phyloP scores from a whole-genome alignment of 371 early-diverging fungal species.

The Blakeslea trispora region DNA sequence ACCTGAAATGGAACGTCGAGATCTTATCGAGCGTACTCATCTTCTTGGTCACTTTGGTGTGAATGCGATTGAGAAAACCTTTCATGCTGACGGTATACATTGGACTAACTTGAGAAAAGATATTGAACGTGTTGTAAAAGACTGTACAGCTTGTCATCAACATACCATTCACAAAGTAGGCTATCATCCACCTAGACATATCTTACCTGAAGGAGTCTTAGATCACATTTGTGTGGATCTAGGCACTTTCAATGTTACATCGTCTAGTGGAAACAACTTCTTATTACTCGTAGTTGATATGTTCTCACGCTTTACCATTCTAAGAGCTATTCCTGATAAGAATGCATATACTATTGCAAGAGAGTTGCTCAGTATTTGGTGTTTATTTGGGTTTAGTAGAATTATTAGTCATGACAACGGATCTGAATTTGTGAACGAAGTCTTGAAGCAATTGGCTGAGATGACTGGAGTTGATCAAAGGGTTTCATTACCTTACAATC shows the following conservation, averaged over 20 bases:
- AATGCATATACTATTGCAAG: too few species aligned
- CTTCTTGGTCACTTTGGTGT: slow-evolving; percentile 21
- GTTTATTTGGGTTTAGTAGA: too few species aligned
- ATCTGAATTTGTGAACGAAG: too few species aligned
- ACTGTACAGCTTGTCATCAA: slow-evolving; percentile 1
- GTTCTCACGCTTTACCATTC: slow-evolving; percentile 4
- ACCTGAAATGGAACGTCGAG: slow-evolving; percentile 8
- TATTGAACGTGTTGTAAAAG: neutral
- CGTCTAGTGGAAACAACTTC: slow-evolving; percentile 4
- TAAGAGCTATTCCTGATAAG: slow-evolving; percentile 1
- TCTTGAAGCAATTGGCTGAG: too few species aligned
- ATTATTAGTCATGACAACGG: too few species aligned
- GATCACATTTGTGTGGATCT: slow-evolving; percentile 7
- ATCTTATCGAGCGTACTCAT: slow-evolving; percentile 13
- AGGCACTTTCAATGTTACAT: neutral
- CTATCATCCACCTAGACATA: slow-evolving; percentile 3
- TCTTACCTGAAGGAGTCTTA: neutral
- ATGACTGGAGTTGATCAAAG: too few species aligned
- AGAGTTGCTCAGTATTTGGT: too few species aligned
- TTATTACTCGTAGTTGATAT: slow-evolving; percentile 2
- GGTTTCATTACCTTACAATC: too few species aligned
- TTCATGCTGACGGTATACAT: slow-evolving; percentile 17
- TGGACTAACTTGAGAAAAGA: slow-evolving; percentile 11
- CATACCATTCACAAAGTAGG: slow-evolving; percentile 1
- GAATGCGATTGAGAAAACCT: neutral